Evolutionary conservation across 1,284 basidiomycete species (phyloP), one percentile per base, ranked within the genome.

Genomic region (Pseudozyma flocculosa): DNA sequence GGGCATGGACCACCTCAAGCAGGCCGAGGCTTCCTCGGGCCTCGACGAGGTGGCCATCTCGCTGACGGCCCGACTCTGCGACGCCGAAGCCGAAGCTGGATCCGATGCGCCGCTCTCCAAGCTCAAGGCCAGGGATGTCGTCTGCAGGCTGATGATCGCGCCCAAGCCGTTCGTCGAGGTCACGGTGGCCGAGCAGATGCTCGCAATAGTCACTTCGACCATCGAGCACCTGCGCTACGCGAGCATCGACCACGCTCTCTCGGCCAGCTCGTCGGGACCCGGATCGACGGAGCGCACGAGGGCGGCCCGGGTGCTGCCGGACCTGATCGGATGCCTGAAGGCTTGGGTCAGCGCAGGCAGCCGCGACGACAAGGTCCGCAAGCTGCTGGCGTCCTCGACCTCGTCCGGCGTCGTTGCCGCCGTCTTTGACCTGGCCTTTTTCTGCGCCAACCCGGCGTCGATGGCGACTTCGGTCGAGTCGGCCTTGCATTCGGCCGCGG

Each of bases 221-320:
- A 58, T 63, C 44, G 61, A 63, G 45, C 65, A 64, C 42, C 54
- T 68, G 13, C 42, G 54, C 11, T 17, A 14, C 32, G 32, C 15
- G 11, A 13, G 7, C 4, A 34, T 34, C 9, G 11, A 34, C 11
- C 15, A 14, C 32, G 32, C 3, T 4, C 7, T 13, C 14, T 34
- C 32, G 11, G 32, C 32, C 15, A 13, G 15, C 9, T 9, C 15
- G 32, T 3, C 11, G 3, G 15, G 4, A 4, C 4, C 32, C 11
- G 15, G n/a, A n/a, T n/a, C 15, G 32, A 4, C 32, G 4, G 45
- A 52, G n/a, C 26, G 41, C 15, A 19, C 19, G 3, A 45, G n/a
- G 17, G 52, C 59, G 4, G 55, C 45, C n/a, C 2, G 42, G 2
- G 49, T 56, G 11, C 40, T 58, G 9, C 41, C 42, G 13, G 51